A percentile compares a stretch with the other conserved stretches of the same genome.
phyloP scores from a whole-genome alignment of 441 rosid species.

The Pelargonium australe region DNA sequence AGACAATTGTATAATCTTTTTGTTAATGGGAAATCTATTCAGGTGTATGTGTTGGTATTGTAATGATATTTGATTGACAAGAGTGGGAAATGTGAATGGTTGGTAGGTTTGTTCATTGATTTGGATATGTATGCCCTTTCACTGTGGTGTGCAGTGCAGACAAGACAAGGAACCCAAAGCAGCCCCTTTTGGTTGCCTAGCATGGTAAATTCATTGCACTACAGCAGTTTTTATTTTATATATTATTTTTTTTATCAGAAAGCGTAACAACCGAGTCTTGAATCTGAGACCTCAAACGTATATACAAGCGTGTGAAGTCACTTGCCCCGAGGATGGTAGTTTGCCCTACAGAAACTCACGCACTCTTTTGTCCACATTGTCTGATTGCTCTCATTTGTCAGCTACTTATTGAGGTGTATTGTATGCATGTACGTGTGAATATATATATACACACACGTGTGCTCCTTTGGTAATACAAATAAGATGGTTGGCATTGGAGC shows the following conservation, averaged over 20 bases:
- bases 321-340: too few species aligned
- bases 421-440: not conserved
- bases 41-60: too few species aligned
- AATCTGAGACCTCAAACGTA: too few species aligned
- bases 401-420: slow-evolving; percentile 40
- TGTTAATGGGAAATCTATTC: too few species aligned
- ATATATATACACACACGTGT: slow-evolving; percentile 35
- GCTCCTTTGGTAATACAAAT: slow-evolving; percentile 32
- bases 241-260: too few species aligned
- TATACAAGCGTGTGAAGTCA: too few species aligned
- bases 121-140: not conserved
- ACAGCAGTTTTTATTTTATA: not conserved
- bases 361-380: slow-evolving; percentile 27
- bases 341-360: not conserved
- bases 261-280: too few species aligned
- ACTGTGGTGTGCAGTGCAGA: too few species aligned
- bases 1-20: too few species aligned
- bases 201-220: slow-evolving; percentile 16
- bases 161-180: not conserved
- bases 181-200: slow-evolving; percentile 32
- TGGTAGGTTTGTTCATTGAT: not conserved
- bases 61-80: too few species aligned
- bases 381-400: slow-evolving; percentile 41
- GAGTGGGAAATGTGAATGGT: too few species aligned
- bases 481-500: slow-evolving; percentile 50